phyloP scores from a whole-genome alignment of 129 eudicot species.

The Logfia minima region DNA sequence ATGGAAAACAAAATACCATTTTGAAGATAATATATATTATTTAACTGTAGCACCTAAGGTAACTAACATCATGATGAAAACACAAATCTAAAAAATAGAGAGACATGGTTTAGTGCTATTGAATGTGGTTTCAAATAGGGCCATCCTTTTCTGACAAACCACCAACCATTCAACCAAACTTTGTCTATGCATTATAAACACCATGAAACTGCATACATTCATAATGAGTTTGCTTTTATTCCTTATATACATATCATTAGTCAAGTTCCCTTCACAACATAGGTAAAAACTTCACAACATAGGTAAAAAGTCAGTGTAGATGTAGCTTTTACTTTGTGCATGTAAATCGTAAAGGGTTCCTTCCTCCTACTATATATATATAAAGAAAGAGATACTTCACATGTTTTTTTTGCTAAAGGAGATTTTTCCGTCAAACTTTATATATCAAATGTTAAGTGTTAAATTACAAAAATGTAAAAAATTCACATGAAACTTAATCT shows the following conservation, averaged over 20 bases:
- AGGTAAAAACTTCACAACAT: background rate
- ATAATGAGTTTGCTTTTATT: slow-evolving; percentile 20
- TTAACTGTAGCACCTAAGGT: no score
- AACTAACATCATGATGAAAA: slow-evolving; percentile 1
- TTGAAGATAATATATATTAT: no score
- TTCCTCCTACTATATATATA: background rate
- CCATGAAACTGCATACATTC: no score
- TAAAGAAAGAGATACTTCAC: no score
- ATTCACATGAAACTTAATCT: no score
- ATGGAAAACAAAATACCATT: no score
- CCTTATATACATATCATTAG: background rate
- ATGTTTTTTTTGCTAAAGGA: no score
- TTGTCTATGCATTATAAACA: slow-evolving; percentile 28
- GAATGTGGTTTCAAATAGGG: slow-evolving; percentile 18
- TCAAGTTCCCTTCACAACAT: background rate
- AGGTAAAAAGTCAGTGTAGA: background rate
- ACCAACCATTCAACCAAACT: slow-evolving; percentile 35
- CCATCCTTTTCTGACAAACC: slow-evolving; percentile 31
- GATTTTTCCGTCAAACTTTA: no score
- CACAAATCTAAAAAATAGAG: background rate
- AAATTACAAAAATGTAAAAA: no score
- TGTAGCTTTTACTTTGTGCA: slow-evolving; percentile 1
- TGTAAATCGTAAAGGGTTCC: background rate
- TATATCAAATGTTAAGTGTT: no score
- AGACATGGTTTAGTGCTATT: slow-evolving; percentile 25